These are phyloP conservation scores for Aspergillus thermomutatus DNA, from an alignment of 2,329 filamentous ascomycete genomes.

Conservation along the genomic window DNA sequence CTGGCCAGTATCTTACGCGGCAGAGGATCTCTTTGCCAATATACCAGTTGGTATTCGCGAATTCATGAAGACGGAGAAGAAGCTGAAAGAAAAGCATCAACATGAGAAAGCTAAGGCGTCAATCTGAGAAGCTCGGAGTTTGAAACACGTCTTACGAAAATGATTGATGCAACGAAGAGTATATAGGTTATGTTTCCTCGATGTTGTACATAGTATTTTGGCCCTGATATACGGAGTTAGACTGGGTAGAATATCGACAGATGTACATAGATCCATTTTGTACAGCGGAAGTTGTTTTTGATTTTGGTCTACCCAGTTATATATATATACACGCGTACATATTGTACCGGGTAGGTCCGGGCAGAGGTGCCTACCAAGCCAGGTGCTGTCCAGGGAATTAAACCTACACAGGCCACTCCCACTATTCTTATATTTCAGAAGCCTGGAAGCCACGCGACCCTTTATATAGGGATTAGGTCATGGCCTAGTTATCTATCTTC, in stretches of 20 bases:
- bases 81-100: slow-evolving; percentile 70
- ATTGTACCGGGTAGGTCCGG: no score
- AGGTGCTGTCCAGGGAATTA: no score
- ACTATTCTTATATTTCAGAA: no score
- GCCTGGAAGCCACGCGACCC: no score
- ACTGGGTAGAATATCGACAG: not conserved
- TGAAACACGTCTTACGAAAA: not conserved
- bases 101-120: slow-evolving; percentile 44
- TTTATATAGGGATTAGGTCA: no score
- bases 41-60: slow-evolving; percentile 91
- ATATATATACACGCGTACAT: no score
- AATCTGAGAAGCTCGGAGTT: not conserved
- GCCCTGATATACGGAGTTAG: not conserved
- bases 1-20: slow-evolving; percentile 50
- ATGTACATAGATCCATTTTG: not conserved
- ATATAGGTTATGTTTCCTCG: not conserved
- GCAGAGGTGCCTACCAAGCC: no score
- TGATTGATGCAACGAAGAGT: not conserved
- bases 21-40: slow-evolving; percentile 67
- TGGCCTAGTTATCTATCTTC: no score
- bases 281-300: no score
- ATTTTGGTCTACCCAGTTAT: no score
- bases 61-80: slow-evolving; percentile 97
- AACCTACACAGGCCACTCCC: no score
- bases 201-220: not conserved